Percentiles rank a stretch among this genome's conserved stretches.
Conservation (phyloP, 495 filamentous ascomycete genomes). For the Penicillium bovifimosum region DNA sequence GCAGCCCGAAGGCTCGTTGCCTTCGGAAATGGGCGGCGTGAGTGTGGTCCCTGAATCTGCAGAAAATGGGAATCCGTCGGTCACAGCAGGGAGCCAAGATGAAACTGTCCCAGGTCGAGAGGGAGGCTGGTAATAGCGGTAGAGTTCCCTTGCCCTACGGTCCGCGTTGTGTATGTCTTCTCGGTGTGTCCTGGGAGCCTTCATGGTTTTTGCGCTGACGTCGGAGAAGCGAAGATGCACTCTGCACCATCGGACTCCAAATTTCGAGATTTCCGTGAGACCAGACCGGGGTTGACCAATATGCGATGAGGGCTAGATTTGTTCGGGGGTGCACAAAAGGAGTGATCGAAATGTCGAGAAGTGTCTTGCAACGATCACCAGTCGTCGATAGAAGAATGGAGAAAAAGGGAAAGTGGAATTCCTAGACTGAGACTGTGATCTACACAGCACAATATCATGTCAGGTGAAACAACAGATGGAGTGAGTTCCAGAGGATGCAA, state of each 20-base stretch:
- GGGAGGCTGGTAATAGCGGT: slow-evolving; percentile 36
- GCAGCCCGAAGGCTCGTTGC: slow-evolving; percentile 5
- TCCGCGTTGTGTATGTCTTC: slow-evolving; percentile 15
- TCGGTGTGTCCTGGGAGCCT: slow-evolving; percentile 5
- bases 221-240: slow-evolving; percentile 6
- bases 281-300: background rate
- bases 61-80: slow-evolving; percentile 9
- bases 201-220: slow-evolving; percentile 12
- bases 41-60: slow-evolving; percentile 1
- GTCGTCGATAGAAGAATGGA: background rate
- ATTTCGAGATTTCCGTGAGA: slow-evolving; percentile 22
- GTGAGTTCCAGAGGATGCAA: slow-evolving; percentile 1
- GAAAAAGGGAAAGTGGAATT: slow-evolving; percentile 8
- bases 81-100: slow-evolving; percentile 13
- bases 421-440: background rate
- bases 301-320: background rate
- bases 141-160: slow-evolving; percentile 35
- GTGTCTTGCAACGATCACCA: background rate
- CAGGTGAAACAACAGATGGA: background rate
- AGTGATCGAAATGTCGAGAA: slow-evolving; percentile 4
- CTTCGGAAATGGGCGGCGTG: slow-evolving; percentile 9
- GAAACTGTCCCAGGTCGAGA: slow-evolving; percentile 11
- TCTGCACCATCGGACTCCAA: slow-evolving; percentile 19
- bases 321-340: background rate
- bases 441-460: slow-evolving; percentile 7